Evolutionary conservation across 768 basidiomycete genomes (phyloP).

Genomic region (Holtermanniella nyarrowii): DNA sequence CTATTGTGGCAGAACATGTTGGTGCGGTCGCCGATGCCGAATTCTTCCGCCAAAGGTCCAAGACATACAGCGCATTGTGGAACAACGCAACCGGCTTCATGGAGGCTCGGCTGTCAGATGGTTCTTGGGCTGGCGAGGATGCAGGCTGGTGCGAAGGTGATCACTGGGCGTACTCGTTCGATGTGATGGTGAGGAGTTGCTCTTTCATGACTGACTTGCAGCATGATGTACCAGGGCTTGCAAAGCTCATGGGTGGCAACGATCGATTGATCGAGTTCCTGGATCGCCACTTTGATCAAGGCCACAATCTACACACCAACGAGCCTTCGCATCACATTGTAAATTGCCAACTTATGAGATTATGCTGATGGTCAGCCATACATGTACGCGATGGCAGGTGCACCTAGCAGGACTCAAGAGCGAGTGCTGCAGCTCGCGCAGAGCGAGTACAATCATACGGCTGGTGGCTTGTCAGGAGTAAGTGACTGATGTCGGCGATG

Average conservation of each 20-base stretch:
- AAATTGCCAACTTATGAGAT: not conserved
- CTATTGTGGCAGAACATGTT: conserved; percentile 52
- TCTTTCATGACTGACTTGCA: conserved; percentile 32
- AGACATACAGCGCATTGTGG: conserved; percentile 55
- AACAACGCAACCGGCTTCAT: conserved; percentile 66
- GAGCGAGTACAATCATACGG: conserved; percentile 57
- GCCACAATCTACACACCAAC: conserved; percentile 72
- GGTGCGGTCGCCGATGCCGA: conserved; percentile 48
- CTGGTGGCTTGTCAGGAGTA: conserved; percentile 64
- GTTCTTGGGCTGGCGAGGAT: conserved; percentile 58
- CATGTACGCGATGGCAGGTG: conserved; percentile 62
- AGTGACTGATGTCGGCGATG: conserved; percentile 14
- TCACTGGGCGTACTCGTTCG: conserved; percentile 67
- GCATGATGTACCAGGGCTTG: conserved; percentile 57
- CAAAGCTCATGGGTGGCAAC: conserved; percentile 57
- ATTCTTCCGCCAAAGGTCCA: conserved; percentile 52
- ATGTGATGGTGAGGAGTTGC: conserved; percentile 44
- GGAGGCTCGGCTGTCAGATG: conserved; percentile 62
- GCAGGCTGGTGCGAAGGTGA: conserved; percentile 77
- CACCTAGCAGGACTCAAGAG: conserved; percentile 60
- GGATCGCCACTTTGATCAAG: conserved; percentile 40
- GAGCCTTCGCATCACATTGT: conserved; percentile 77
- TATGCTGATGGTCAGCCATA: conserved; percentile 47
- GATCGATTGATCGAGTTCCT: conserved; percentile 53
- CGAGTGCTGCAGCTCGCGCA: conserved; percentile 59